Conservation (phyloP, 1,284 basidiomycete genomes). For the Ceratobasidium sp. region DNA sequence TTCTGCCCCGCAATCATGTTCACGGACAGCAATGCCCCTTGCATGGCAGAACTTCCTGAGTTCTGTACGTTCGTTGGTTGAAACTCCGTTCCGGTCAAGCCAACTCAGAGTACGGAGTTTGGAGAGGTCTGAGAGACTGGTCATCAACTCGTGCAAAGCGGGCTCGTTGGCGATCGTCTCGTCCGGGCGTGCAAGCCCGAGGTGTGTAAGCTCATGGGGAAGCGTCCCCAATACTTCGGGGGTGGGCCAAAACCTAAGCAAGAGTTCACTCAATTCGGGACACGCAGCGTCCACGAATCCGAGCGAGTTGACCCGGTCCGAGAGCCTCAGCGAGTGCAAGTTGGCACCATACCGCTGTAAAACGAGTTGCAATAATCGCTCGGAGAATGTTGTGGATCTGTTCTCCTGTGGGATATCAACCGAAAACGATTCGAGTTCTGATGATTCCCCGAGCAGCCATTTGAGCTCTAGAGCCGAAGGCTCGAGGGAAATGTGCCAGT, state of each 20-base stretch:
- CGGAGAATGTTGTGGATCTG: background rate
- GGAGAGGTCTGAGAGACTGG: background rate
- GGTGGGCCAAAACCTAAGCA: slow-evolving; percentile 24
- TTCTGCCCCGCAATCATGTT: slow-evolving; percentile 1
- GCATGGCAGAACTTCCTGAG: slow-evolving; percentile 16
- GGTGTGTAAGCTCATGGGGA: slow-evolving; percentile 8
- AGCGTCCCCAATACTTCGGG: slow-evolving; percentile 13
- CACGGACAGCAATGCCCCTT: slow-evolving; percentile 12
- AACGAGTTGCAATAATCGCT: slow-evolving; percentile 12
- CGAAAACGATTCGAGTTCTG: slow-evolving; percentile 10
- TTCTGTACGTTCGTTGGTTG: slow-evolving; percentile 29
- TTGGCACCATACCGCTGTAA: slow-evolving; percentile 23
- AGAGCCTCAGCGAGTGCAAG: slow-evolving; percentile 23
- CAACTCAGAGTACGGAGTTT: slow-evolving; percentile 10
- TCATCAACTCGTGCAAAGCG: slow-evolving; percentile 27
- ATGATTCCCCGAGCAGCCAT: slow-evolving; percentile 31
- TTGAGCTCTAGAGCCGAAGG: slow-evolving; percentile 34
- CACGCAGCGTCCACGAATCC: slow-evolving; percentile 14
- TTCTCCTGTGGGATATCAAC: slow-evolving; percentile 12
- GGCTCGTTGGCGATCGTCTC: slow-evolving; percentile 31
- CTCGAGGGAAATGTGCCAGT: slow-evolving; percentile 31
- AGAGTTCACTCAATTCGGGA: slow-evolving; percentile 21
- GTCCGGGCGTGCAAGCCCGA: slow-evolving; percentile 28
- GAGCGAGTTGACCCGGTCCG: slow-evolving; percentile 30
- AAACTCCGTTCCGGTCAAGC: slow-evolving; percentile 18